Evolutionary conservation across 2,329 filamentous ascomycete genomes (phyloP).

Genomic region (Epichloe aotearoae): DNA sequence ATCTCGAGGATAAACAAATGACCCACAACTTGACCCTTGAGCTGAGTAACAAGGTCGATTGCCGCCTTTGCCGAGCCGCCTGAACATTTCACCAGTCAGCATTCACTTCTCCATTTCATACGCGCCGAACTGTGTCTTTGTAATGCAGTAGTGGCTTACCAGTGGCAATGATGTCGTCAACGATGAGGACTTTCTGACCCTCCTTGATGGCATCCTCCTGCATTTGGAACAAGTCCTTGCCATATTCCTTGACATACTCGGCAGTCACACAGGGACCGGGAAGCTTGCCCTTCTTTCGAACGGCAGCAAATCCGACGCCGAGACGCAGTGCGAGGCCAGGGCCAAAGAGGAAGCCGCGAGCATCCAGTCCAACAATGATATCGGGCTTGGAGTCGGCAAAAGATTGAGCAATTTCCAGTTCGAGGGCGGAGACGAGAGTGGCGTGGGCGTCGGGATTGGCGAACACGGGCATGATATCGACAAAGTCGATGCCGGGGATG

Average conservation of each 20-base stretch:
- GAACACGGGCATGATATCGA: conserved; percentile 97
- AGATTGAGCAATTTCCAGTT: conserved; percentile 61
- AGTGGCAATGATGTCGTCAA: conserved; percentile 97
- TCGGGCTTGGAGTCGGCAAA: conserved; percentile 57
- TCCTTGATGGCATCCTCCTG: conserved; percentile 73
- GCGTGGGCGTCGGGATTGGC: conserved; percentile 61
- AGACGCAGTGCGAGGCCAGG: conserved; percentile 75
- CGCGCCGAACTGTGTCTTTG: neutral
- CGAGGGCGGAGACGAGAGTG: conserved; percentile 68
- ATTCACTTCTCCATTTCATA: neutral
- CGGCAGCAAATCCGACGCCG: conserved; percentile 78
- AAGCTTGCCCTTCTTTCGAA: conserved; percentile 91
- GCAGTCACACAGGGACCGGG: conserved; percentile 80
- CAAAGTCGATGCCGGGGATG: conserved; percentile 82
- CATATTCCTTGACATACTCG: conserved; percentile 90
- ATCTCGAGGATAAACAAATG: conserved; percentile 96
- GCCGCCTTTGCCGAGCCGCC: conserved; percentile 86
- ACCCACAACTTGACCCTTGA: conserved; percentile 74
- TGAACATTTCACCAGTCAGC: conserved; percentile 21
- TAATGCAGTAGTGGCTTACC: conserved; percentile 43
- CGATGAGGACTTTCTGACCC: conserved; percentile 81
- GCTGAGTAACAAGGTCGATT: conserved; percentile 70
- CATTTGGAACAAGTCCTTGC: conserved; percentile 90
- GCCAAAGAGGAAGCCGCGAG: conserved; percentile 89
- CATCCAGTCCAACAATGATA: conserved; percentile 86